Evolutionary conservation across 73 alveolate species (phyloP), one percentile per base, ranked within the genome.

Genomic region (Paramecium pentaurelia): DNA sequence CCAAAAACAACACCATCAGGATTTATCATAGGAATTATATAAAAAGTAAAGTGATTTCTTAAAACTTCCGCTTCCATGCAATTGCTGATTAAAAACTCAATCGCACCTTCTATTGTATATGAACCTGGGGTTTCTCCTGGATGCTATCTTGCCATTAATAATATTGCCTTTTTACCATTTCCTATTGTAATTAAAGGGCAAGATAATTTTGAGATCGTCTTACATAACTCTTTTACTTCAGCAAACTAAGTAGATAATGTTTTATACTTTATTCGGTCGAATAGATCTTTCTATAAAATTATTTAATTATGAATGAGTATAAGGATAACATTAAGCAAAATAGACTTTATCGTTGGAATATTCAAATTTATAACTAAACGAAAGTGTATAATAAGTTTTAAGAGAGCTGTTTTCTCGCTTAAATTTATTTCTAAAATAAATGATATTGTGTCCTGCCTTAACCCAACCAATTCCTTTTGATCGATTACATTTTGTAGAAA

Each of bases 301-400:
- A 60, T 60, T 22, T 38, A 71, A 34, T 71, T 71, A 71, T 11
- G 32, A 38, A 68, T 94, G 97, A 1, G 99, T 97, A 92, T 95
- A 98, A 8, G 99, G 99, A 89, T 96, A 96, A 92, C 99, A 96
- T 93, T 97, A 96, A 18, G 99, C 99, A 86, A 98, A 98, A 92
- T 93, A 97, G 4, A 98, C 99, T 59, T 95, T 96, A 91, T 98
- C 99, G 85, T 98, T 94, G 77, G 95, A 97, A 77, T 93, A 93
- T 85, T 95, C 86, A 47, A 96, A 97, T 68, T 97, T 96, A 86
- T 97, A 97, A 45, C 96, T 60, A 93, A 98, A 98, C 14, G 99
- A 93, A 34, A 97, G 95, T 6, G 99, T 97, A 92, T 97, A 97
- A 85, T 86, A 96, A 51, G 95, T 86, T 71, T 96, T 93, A 22